Conservation (phyloP, 2,329 filamentous ascomycete genomes). For the Diaporthe humulicola region DNA sequence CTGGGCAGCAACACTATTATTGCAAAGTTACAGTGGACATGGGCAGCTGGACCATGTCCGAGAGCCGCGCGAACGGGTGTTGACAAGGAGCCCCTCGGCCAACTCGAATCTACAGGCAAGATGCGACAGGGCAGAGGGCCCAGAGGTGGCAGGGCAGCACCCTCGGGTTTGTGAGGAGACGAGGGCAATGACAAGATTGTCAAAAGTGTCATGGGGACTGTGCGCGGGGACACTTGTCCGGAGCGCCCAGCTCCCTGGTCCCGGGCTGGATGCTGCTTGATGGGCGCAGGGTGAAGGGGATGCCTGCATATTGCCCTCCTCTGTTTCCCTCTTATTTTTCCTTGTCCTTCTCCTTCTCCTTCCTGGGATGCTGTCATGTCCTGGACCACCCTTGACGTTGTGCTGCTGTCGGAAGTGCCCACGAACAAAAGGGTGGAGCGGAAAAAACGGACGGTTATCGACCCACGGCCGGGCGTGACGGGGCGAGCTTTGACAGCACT, state of each 20-base stretch:
- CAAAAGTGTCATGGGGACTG: conserved; percentile 25
- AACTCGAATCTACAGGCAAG: conserved; percentile 11
- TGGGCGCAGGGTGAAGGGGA: not conserved
- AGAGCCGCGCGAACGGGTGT: conserved; percentile 24
- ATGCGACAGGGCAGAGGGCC: conserved; percentile 16
- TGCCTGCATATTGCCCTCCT: not conserved
- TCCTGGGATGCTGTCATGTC: not conserved
- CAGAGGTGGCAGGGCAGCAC: conserved; percentile 2
- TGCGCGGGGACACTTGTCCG: conserved; percentile 22
- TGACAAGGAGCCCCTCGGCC: conserved; percentile 30
- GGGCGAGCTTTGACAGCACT: conserved; percentile 29
- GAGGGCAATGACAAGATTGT: conserved; percentile 16
- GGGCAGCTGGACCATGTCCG: conserved; percentile 26
- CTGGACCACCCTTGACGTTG: not conserved
- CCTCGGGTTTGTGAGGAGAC: not conserved
- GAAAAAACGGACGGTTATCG: conserved; percentile 12
- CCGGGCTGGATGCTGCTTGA: not conserved
- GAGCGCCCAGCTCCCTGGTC: conserved; percentile 22
- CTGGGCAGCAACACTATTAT: conserved; percentile 27
- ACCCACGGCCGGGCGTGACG: conserved; percentile 20
- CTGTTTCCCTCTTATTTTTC: not conserved
- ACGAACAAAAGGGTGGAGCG: conserved; percentile 4
- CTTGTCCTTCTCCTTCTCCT: not conserved
- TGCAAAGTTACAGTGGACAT: conserved; percentile 32
- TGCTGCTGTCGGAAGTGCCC: not conserved